Evolutionary conservation across 2,329 filamentous ascomycete genomes (phyloP).

Genomic region (Colletotrichum trifolii): DNA sequence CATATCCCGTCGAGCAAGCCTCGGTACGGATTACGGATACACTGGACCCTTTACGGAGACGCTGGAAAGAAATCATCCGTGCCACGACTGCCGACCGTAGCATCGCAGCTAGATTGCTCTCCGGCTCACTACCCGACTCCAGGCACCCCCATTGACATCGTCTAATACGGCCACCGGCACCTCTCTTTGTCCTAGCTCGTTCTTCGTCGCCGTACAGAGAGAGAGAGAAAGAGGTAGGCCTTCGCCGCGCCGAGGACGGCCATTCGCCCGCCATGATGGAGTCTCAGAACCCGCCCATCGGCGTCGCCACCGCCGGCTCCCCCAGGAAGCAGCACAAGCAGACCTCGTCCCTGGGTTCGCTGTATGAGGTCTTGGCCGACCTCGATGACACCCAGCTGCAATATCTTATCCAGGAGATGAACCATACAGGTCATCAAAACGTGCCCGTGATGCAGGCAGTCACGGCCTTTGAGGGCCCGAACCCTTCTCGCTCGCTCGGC

Average conservation of each 20-base stretch:
- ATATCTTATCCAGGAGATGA: slow-evolving; percentile 37
- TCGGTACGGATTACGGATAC: too few species aligned
- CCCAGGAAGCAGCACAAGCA: slow-evolving; percentile 14
- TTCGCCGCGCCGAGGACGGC: not conserved
- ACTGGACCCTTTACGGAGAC: too few species aligned
- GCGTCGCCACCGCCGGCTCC: not conserved
- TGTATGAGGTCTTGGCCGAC: slow-evolving; percentile 35
- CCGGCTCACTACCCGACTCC: too few species aligned
- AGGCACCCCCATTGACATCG: too few species aligned
- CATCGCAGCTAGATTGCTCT: too few species aligned
- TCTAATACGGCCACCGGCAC: not conserved
- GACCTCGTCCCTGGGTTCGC: slow-evolving; percentile 24
- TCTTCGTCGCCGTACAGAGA: slow-evolving; percentile 1
- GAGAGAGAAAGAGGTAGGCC: not conserved
- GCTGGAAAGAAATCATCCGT: too few species aligned
- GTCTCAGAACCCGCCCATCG: not conserved
- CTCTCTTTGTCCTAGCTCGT: not conserved
- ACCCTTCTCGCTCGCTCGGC: slow-evolving; percentile 1
- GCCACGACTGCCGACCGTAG: too few species aligned
- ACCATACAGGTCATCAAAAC: slow-evolving; percentile 33
- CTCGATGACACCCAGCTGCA: slow-evolving; percentile 34
- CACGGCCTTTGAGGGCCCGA: slow-evolving; percentile 23
- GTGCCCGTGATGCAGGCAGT: slow-evolving; percentile 32
- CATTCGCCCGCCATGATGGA: slow-evolving; percentile 15
- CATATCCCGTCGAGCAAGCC: too few species aligned